Percentiles rank a stretch among this genome's conserved stretches.
These are phyloP conservation scores for Sisymbrium altissimum DNA, from an alignment of 345 rosid genomes.

Conservation along the genomic window DNA sequence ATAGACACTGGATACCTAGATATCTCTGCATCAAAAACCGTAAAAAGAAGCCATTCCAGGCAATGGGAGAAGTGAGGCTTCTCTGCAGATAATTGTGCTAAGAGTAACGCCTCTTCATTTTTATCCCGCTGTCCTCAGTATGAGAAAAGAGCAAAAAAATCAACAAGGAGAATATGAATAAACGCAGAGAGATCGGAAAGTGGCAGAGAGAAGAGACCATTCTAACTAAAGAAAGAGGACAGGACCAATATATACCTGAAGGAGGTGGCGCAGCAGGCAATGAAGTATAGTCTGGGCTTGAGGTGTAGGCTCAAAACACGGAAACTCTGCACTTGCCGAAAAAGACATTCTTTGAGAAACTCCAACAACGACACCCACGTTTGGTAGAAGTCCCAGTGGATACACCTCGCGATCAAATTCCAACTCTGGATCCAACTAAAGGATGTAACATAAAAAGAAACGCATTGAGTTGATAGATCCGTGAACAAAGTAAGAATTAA, in stretches of 20 bases:
- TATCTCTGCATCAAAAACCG: slow-evolving; percentile 95
- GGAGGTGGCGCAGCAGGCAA: slow-evolving; percentile 95
- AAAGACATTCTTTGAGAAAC: slow-evolving; percentile 94
- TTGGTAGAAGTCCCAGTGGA: slow-evolving; percentile 96
- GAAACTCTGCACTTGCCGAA: slow-evolving; percentile 96
- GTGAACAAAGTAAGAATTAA: not conserved
- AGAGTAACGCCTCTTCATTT: slow-evolving; percentile 74
- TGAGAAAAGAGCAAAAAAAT: slow-evolving; percentile 7
- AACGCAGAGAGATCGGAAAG: not conserved
- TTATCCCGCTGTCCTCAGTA: slow-evolving; percentile 68
- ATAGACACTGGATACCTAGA: slow-evolving; percentile 56
- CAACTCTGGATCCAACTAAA: slow-evolving; percentile 94
- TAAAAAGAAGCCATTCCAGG: slow-evolving; percentile 98
- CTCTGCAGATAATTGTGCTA: slow-evolving; percentile 88
- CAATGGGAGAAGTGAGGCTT: slow-evolving; percentile 97
- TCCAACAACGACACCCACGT: slow-evolving; percentile 93
- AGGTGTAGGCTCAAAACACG: slow-evolving; percentile 97
- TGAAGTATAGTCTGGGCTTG: slow-evolving; percentile 97
- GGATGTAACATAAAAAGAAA: slow-evolving; percentile 16
- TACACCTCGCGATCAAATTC: slow-evolving; percentile 98
- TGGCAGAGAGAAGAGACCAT: slow-evolving; percentile 6
- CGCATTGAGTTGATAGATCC: not conserved
- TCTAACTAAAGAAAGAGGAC: not conserved
- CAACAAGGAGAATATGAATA: not conserved
- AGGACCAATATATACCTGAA: slow-evolving; percentile 63